A percentile compares a stretch with the other conserved stretches of the same genome.
Evolutionary conservation across 306 rosid species (phyloP).

Genomic region (Coriaria nepalensis): DNA sequence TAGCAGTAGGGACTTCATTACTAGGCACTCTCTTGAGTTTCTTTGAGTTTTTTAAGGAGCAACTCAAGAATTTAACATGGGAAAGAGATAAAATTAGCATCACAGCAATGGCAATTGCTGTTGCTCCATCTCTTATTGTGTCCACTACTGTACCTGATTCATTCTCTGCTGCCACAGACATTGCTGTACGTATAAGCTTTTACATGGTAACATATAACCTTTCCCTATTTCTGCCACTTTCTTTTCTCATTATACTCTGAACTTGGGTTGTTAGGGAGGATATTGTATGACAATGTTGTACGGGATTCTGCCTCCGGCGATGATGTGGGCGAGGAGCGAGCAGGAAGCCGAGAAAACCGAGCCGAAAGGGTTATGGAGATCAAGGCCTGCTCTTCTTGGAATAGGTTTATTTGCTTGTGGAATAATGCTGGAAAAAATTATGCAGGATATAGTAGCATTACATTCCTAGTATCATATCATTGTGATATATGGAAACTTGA

Average conservation of each 20-base stretch:
- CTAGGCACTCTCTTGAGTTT: slow-evolving; percentile 53
- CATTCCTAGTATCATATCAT: slow-evolving; percentile 3
- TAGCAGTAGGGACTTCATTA: slow-evolving; percentile 56
- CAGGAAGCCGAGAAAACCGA: slow-evolving; percentile 15
- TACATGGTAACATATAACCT: slow-evolving; percentile 9
- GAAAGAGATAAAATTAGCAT: slow-evolving; percentile 30
- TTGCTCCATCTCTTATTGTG: slow-evolving; percentile 48
- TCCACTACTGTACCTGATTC: slow-evolving; percentile 45
- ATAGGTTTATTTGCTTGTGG: slow-evolving; percentile 45
- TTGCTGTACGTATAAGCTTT: too few relatives aligned
- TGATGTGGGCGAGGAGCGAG: slow-evolving; percentile 54
- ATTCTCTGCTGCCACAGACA: slow-evolving; percentile 56
- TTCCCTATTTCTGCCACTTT: neutral
- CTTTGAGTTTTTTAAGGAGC: slow-evolving; percentile 71
- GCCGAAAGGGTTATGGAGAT: slow-evolving; percentile 18
- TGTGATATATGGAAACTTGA: too few relatives aligned
- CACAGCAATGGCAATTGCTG: slow-evolving; percentile 39
- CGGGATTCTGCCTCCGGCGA: slow-evolving; percentile 79
- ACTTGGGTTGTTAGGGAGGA: slow-evolving; percentile 52
- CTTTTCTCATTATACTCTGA: slow-evolving; percentile 1
- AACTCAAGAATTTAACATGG: slow-evolving; percentile 32
- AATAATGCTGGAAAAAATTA: slow-evolving; percentile 40
- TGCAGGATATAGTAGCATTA: slow-evolving; percentile 37
- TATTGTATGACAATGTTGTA: slow-evolving; percentile 63
- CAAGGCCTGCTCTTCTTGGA: slow-evolving; percentile 40